These are phyloP conservation scores for Stentor roeselii DNA, from an alignment of 73 alveolate species.

Conservation along the genomic window DNA sequence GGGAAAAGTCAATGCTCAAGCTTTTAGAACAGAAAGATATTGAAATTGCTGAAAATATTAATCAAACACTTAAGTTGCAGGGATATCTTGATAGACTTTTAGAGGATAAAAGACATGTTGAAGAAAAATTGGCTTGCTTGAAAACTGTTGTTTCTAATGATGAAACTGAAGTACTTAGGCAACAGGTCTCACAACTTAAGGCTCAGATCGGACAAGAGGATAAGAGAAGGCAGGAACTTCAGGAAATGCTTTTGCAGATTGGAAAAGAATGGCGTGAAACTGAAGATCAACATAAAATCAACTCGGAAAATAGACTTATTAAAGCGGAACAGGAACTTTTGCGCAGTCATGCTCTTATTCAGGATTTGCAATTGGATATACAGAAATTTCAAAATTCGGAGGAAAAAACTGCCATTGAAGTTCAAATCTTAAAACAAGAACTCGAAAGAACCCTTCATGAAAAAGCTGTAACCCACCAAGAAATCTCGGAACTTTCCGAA, in stretches of 20 bases:
- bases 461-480: neutral
- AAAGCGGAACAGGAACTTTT: neutral
- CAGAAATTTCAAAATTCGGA: neutral
- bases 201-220: neutral
- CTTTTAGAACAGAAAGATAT: constrained; percentile 17
- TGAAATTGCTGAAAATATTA: constrained; percentile 21
- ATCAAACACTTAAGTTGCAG: neutral
- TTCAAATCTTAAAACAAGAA: neutral
- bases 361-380: neutral
- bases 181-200: neutral
- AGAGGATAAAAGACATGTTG: neutral
- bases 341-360: neutral
- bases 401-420: neutral
- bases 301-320: neutral
- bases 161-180: neutral
- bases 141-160: neutral
- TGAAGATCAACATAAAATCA: neutral
- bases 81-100: neutral
- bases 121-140: neutral
- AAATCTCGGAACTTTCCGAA: neutral
- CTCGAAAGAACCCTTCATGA: neutral
- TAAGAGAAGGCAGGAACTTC: neutral
- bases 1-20: constrained; percentile 7
- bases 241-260: neutral
- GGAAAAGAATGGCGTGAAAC: constrained; percentile 11